phyloP scores from a whole-genome alignment of 2,329 filamentous ascomycete genomes.

The Pseudogymnoascus sp. region DNA sequence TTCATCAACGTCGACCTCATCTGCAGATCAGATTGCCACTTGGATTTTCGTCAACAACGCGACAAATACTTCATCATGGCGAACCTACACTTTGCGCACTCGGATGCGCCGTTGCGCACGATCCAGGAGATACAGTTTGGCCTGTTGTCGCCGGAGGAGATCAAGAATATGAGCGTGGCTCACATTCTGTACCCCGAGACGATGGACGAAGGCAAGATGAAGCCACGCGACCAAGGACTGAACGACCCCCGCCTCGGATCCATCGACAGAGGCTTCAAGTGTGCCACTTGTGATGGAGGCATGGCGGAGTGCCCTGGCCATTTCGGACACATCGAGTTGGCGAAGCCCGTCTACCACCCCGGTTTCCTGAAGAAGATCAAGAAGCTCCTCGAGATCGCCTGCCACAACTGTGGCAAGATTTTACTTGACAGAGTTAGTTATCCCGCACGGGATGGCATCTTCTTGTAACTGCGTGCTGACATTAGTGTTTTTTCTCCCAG shows the following conservation, averaged over 20 bases:
- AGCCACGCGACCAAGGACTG: conserved; percentile 82
- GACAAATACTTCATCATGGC: conserved; percentile 56
- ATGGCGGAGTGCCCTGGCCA: conserved; percentile 96
- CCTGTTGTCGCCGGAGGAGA: conserved; percentile 93
- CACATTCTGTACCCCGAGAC: conserved; percentile 98
- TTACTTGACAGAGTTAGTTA: conserved; percentile 95
- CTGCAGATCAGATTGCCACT: conserved; percentile 2
- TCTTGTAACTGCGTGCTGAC: conserved; percentile 52
- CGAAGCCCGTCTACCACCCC: conserved; percentile 87
- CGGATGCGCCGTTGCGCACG: conserved; percentile 90
- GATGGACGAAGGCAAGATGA: conserved; percentile 92
- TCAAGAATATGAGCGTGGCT: conserved; percentile 96
- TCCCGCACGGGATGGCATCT: conserved; percentile 48
- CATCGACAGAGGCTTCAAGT: conserved; percentile 91
- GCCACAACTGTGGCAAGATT: conserved; percentile 97
- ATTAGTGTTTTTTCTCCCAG: conserved; percentile 44
- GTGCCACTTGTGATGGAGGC: conserved; percentile 90
- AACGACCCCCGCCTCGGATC: conserved; percentile 95
- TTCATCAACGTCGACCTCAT: background rate
- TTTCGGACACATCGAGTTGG: conserved; percentile 97
- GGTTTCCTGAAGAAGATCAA: conserved; percentile 99
- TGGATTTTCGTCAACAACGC: background rate
- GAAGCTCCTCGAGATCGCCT: conserved; percentile 97
- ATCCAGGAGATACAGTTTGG: conserved; percentile 99
- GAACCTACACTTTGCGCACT: conserved; percentile 84